Conservation (phyloP, 1,284 basidiomycete genomes). For the Sporisorium iseilematis-ciliati region DNA sequence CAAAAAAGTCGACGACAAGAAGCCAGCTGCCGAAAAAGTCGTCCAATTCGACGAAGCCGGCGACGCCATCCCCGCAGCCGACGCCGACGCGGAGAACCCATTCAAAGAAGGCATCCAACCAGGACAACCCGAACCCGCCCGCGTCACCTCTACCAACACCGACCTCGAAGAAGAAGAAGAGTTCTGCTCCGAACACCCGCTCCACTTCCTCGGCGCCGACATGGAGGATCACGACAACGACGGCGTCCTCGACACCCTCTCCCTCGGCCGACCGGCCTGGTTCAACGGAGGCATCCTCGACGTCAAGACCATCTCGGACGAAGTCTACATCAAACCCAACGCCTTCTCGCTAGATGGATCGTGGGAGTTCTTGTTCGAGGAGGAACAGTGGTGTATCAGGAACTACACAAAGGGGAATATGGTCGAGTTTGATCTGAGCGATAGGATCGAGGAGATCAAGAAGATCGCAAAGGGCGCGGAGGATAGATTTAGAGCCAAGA, state of each 20-base stretch:
- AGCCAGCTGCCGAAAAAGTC: conserved; percentile 9
- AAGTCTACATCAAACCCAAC: conserved; percentile 42
- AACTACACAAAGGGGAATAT: conserved; percentile 46
- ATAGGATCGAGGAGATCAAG: conserved; percentile 34
- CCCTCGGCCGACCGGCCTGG: conserved; percentile 40
- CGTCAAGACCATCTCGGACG: conserved; percentile 29
- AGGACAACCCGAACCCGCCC: conserved; percentile 6
- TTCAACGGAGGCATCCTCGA: conserved; percentile 51
- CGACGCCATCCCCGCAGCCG: conserved; percentile 1
- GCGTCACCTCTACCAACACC: not conserved
- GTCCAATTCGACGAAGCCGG: conserved; percentile 19
- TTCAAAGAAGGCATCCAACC: conserved; percentile 27
- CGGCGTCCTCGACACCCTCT: conserved; percentile 13
- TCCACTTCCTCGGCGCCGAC: conserved; percentile 49
- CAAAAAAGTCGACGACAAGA: not conserved
- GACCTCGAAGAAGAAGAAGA: conserved; percentile 33
- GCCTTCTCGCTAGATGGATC: conserved; percentile 33
- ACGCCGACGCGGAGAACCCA: conserved; percentile 9
- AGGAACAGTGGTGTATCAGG: conserved; percentile 47
- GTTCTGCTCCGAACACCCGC: conserved; percentile 45
- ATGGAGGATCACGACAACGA: conserved; percentile 30
- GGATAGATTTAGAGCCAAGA: conserved; percentile 24
- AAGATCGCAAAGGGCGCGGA: conserved; percentile 31
- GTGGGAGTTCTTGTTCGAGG: conserved; percentile 46
- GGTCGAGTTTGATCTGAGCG: conserved; percentile 25